These are phyloP conservation scores for Epithele typhae DNA, from an alignment of 768 basidiomycete genomes.

Conservation along the genomic window DNA sequence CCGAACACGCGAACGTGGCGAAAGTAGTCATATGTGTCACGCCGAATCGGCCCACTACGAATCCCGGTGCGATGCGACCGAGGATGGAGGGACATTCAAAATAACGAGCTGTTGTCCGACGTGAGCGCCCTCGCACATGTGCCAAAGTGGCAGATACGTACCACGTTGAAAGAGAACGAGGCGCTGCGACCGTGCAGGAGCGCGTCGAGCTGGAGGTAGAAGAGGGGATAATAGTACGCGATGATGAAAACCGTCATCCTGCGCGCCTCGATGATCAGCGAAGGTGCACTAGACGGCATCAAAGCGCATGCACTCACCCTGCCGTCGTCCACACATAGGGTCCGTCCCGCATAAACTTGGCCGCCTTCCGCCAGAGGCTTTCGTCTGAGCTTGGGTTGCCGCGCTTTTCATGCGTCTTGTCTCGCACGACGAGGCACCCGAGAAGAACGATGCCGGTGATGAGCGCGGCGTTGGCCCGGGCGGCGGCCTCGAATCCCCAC, in stretches of 20 bases:
- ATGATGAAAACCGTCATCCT: conserved; percentile 15
- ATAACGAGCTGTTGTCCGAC: conserved; percentile 20
- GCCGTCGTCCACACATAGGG: conserved; percentile 21
- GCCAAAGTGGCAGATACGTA: conserved; percentile 6
- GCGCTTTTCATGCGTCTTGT: no score
- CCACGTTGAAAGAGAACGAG: conserved; percentile 24
- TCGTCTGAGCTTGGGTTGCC: background rate
- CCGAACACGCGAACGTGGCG: conserved; percentile 19
- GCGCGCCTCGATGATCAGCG: no score
- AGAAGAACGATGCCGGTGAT: conserved; percentile 18
- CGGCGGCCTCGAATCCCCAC: conserved; percentile 25
- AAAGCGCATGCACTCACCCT: conserved; percentile 19
- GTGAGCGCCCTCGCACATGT: no score
- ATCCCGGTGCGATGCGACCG: conserved; percentile 28
- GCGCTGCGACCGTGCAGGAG: conserved; percentile 8
- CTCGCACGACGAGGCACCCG: conserved; percentile 17
- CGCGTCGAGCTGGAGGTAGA: conserved; percentile 25
- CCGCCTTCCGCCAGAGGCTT: conserved; percentile 10
- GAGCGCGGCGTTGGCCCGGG: conserved; percentile 25
- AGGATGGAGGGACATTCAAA: conserved; percentile 25
- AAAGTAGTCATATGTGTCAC: conserved; percentile 25
- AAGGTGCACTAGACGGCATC: no score
- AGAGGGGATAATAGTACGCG: conserved; percentile 25
- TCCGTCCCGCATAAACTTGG: conserved; percentile 20
- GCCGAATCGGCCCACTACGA: conserved; percentile 27